Conservation (phyloP, 192 early-diverging fungal species). For the Coemansia sp. region DNA sequence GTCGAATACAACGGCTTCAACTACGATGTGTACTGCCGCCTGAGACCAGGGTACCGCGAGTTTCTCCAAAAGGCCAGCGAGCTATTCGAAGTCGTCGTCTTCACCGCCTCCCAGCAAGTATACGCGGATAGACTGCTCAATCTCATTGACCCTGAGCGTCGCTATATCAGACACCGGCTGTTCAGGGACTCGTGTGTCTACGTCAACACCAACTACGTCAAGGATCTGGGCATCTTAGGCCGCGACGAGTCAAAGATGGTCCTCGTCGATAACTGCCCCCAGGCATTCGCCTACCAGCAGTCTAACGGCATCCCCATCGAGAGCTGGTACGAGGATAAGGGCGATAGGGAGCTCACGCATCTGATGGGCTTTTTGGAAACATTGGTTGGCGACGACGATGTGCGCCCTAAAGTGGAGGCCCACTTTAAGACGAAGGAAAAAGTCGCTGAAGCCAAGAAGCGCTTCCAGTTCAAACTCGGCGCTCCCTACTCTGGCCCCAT, state of each 20-base stretch:
- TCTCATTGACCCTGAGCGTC: constrained; percentile 64
- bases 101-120: constrained; percentile 75
- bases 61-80: constrained; percentile 62
- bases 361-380: constrained; percentile 65
- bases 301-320: constrained; percentile 74
- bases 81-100: constrained; percentile 71
- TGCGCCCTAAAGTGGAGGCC: constrained; percentile 65
- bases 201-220: constrained; percentile 68
- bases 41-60: constrained; percentile 64
- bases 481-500: constrained; percentile 22
- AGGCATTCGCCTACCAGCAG: constrained; percentile 75
- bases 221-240: constrained; percentile 71
- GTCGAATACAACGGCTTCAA: constrained; percentile 66
- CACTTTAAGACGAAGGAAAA: constrained; percentile 57
- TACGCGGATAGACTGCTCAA: constrained; percentile 68
- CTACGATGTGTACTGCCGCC: constrained; percentile 67
- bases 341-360: constrained; percentile 63
- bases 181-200: constrained; percentile 71
- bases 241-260: constrained; percentile 65
- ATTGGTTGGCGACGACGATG: constrained; percentile 63
- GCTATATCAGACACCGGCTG: constrained; percentile 65
- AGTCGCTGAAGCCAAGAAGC: constrained; percentile 41
- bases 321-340: constrained; percentile 72
- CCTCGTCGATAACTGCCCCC: constrained; percentile 73
- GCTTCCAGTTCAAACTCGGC: constrained; percentile 22